Base-by-base conservation (phyloP, 192 early-diverging fungal genomes). In the Umbelopsis vinacea region DNA sequence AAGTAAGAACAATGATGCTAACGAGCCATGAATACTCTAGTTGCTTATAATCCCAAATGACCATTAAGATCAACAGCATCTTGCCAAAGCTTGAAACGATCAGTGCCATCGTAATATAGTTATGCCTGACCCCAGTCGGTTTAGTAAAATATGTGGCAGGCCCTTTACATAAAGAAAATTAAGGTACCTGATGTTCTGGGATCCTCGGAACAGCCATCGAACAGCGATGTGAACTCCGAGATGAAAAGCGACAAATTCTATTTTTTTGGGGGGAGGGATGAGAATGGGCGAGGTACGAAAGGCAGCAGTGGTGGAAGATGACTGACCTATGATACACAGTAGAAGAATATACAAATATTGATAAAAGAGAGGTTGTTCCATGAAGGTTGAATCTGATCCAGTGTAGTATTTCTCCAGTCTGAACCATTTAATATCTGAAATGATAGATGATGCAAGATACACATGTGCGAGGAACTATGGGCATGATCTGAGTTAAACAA, bases 31-130 rank as follows among this genome's bases (percentile, higher is more conserved):
- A 89, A 54, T 92, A 89, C n/a, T 93, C 89, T 4, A 92, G 75
- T 73, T 92, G 87, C 35, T 89, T 88, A 74, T 95, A 95, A 70
- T 95, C 91, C 95, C 95, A 97, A 55, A 97, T 92, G 3, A 95
- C 94, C 87, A 95, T 92, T 52, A 95, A 78, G 17, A 97, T 92
- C 54, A 92, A 83, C 70, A 97, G 79, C 69, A 97, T 86, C 78
- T 94, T 94, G 38, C 92, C 94, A 85, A 96, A 95, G 52, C 88
- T 89, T 17, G 93, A 94, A 22, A 95, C 87, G 24, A 95, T 90
- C 54, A 95, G 74, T 6, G 92, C 90, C 6, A 88, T 89, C 0
- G 89, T 83, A 10, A 92, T 79, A 55, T 84, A 84, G 74, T 91
- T 91, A 77, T 87, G 88, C 48, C 86, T 89, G 29, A 3, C 1